Base-by-base conservation (phyloP, 108 stramenopile genomes). In the Aurantiochytrium sp. region DNA sequence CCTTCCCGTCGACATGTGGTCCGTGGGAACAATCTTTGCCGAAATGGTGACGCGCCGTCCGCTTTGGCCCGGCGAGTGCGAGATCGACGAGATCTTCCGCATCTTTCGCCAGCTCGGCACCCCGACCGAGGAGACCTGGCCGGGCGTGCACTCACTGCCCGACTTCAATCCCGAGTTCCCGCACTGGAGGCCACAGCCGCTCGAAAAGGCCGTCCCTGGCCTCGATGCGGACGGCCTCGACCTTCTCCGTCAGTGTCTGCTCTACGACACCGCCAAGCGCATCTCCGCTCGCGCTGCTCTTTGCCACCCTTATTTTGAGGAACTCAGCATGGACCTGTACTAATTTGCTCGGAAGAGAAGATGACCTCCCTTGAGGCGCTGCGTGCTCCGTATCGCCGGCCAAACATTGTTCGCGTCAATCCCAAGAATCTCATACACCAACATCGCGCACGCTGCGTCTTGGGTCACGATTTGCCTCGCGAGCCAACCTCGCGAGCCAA, bases 21-120 rank as follows among this genome's bases (percentile, higher is more conserved):
- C 95, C 55, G 93, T 98, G 69, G 99, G 97, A 21, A 95, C 96
- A 55, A 97, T 99, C 90, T 97, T 99, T 90, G 97, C 95, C 19
- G 98, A 99, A 90, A 97, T 98, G 97, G 97, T 96, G 37, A 97
- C 95, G 37, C 96, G 97, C 89, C 94, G 95, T 0, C 98, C 98
- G 31, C 93, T 99, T 8, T 97, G 98, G 90, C 97, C 99, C 4
- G 99, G 98, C 17, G 96, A 98, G 69, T 96, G 95, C 52, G 99
- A 99, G 89, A 96, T 97, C 91, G 99, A 99, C 91, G 96, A 99
- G 89, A 89, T 98, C 19, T 97, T 93, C 89, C 96, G 97, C 87
- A 98, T 99, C 85, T 99, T 99, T 89, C 93, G 97, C 19, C 94
- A 68, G 88, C 91, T 98, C 12, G 99, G 98, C 59, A 99, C 99